phyloP scores from a whole-genome alignment of 2,329 filamentous ascomycete genomes.

The Aspergillus alliaceus region DNA sequence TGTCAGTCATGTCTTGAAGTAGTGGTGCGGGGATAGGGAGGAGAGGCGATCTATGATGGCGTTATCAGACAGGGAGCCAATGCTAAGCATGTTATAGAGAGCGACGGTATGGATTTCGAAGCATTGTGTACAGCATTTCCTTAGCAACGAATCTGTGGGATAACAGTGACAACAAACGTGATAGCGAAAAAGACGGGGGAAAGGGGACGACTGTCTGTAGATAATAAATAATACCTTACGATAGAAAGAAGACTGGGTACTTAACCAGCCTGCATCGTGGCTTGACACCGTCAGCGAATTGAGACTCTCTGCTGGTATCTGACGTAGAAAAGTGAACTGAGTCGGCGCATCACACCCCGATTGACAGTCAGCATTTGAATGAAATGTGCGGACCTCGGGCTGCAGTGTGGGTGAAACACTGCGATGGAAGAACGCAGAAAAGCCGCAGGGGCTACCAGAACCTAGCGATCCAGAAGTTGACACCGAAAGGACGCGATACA shows the following conservation, averaged over 20 bases:
- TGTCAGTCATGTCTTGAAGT: not conserved
- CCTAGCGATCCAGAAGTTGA: not conserved
- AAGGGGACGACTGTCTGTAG: not conserved
- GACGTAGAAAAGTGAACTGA: slow-evolving; percentile 3
- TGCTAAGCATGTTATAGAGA: not conserved
- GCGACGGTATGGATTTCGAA: not conserved
- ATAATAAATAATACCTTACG: slow-evolving; percentile 8
- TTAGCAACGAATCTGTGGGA: not conserved
- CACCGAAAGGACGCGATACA: not conserved
- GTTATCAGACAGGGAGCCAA: not conserved
- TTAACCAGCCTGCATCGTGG: slow-evolving; percentile 21
- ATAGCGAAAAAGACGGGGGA: not conserved
- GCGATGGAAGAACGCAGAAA: not conserved
- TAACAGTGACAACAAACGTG: not conserved
- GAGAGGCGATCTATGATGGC: not conserved
- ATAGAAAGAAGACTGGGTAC: slow-evolving; percentile 3
- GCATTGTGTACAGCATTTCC: not conserved
- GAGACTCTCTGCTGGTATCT: not conserved
- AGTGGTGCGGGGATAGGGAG: not conserved
- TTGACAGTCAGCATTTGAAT: slow-evolving; percentile 17
- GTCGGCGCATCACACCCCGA: slow-evolving; percentile 13
- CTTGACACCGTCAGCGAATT: slow-evolving; percentile 9
- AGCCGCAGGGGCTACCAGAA: not conserved
- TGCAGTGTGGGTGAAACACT: not conserved
- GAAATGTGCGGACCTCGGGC: slow-evolving; percentile 1